phyloP scores from a whole-genome alignment of 768 basidiomycete species.

The Termitomyces eurrhizus region DNA sequence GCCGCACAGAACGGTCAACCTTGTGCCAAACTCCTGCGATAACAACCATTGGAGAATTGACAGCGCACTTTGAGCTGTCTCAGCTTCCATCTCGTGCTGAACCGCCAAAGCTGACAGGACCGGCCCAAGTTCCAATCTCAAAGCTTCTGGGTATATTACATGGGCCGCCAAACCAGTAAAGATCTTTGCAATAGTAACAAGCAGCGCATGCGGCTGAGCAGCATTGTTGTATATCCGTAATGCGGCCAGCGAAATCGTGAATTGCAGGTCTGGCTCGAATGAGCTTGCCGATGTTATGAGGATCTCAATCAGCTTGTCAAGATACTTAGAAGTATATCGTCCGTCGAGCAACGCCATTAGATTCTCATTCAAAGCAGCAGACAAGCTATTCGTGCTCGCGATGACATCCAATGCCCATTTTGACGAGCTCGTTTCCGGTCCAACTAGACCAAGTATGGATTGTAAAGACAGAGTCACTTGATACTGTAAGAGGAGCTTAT shows the following conservation, averaged over 20 bases:
- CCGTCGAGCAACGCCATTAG: slow-evolving; percentile 46
- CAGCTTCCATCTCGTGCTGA: slow-evolving; percentile 27
- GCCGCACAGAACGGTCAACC: slow-evolving; percentile 43
- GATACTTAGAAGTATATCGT: slow-evolving; percentile 39
- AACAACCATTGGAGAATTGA: slow-evolving; percentile 56
- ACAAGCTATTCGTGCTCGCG: slow-evolving; percentile 38
- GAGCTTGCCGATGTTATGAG: slow-evolving; percentile 22
- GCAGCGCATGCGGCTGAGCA: not conserved
- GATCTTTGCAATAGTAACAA: slow-evolving; percentile 22
- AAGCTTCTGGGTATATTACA: slow-evolving; percentile 22
- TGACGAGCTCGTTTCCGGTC: slow-evolving; percentile 32
- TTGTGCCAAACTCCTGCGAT: slow-evolving; percentile 38
- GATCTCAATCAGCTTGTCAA: slow-evolving; percentile 35
- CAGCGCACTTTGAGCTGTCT: slow-evolving; percentile 35
- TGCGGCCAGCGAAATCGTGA: slow-evolving; percentile 28
- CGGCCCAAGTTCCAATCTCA: slow-evolving; percentile 33
- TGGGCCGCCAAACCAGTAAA: slow-evolving; percentile 20
- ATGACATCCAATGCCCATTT: slow-evolving; percentile 43
- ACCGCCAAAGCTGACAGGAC: slow-evolving; percentile 26
- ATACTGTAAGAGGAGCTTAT: slow-evolving; percentile 38
- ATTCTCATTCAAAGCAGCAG: slow-evolving; percentile 33
- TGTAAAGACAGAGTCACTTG: slow-evolving; percentile 47
- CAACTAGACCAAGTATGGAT: slow-evolving; percentile 43
- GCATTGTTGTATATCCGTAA: slow-evolving; percentile 27
- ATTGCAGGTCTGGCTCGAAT: slow-evolving; percentile 27